Evolutionary conservation across 169 alveolate genomes (phyloP), one percentile per base, ranked within the genome.

Genomic region (Plasmodium cynomolgi): DNA sequence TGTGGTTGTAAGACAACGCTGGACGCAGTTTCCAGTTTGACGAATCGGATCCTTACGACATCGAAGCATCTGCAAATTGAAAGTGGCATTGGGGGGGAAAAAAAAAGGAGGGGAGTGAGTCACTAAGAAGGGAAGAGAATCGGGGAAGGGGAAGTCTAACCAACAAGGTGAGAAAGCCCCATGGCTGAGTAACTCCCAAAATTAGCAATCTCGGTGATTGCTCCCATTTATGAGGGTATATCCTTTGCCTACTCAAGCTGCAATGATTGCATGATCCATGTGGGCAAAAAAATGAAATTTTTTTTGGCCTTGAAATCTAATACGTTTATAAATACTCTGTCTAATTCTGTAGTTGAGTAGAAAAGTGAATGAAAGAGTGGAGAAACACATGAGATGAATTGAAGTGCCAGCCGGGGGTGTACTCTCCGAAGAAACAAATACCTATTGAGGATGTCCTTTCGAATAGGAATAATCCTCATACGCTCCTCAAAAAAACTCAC

Each of bases 1-100:
- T 86, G 93, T 3, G 93, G 93, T 37, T 86, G 93, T 56, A 86
- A 39, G 39, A 86, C 54, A 1, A 86, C 88, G 41, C 93, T 86
- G 17, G 81, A 11, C 9, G 86, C 84, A 34, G 93, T 86, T 33
- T 86, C 93, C 77, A 86, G 34, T 20, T 86, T 86, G 15, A 77
- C 85, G 31, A 86, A 86, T 56, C 81, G 80, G 2, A 86, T 62
- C 71, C 88, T 33, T 5, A 86, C 85, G 31, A 86, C 81, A 34
- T 86, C 93, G 47, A 86, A 86, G 33, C 93, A 86, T 13, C 93
- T 86, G 68, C 15, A 62, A 33, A n/a, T n/a, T n/a, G n/a, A 11
- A 26, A 58, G 15, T 56, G 9, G 31, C 1, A 31, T 33, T 1
- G 7, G 11, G 68, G 17, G 44, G 4, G 39, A 15, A 74, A 68